Evolutionary conservation across 257 asterid species (phyloP), one percentile per base, ranked within the genome.

Genomic region (Nyctanthes arbortristis): DNA sequence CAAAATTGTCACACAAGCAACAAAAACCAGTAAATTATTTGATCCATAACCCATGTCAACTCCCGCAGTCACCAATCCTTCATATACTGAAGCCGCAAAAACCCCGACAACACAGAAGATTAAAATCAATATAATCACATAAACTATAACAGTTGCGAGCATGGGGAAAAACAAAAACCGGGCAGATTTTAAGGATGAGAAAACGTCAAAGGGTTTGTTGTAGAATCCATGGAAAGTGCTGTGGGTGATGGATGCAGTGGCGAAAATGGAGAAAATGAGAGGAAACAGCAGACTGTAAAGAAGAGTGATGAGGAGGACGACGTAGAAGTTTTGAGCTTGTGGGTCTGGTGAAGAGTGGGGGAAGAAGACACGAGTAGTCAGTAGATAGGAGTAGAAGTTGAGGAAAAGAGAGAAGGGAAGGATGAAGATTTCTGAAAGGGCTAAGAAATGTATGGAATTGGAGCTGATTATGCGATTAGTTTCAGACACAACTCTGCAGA

Each of bases 361-460:
- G 54, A 79, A 70, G 79, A 74, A 49, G 52, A 76, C 72, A 81
- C n/a, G 79, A 59, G n/a, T n/a, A n/a, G n/a, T 60, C 61, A 82
- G 65, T 54, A 71, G 83, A n/a, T 60, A 84, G 2, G 83, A 77
- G 88, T 75, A 88, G 18, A 83, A 22, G 45, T 74, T 68, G 62
- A 82, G 40, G 16, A 93, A 91, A 13, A 88, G 29, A 49, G 89
- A 81, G 33, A 69, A 63, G 9, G 98, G 96, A n/a, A 89, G 65
- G 68, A 92, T 77, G 78, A 89, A 88, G 78, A 84, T 72, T 24
- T 82, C 74, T 0, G 96, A 79, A 4, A 92, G 87, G 58, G 91
- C 85, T 14, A 77, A 60, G 75, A 84, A 92, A 32, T 86, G 94
- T 79, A 85, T 80, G 31, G 85, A 71, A 83, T 84, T 92, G 22